Evolutionary conservation across 495 filamentous ascomycete genomes (phyloP), one percentile per base, ranked within the genome.

Genomic region (Hypoxylon cercidicola): DNA sequence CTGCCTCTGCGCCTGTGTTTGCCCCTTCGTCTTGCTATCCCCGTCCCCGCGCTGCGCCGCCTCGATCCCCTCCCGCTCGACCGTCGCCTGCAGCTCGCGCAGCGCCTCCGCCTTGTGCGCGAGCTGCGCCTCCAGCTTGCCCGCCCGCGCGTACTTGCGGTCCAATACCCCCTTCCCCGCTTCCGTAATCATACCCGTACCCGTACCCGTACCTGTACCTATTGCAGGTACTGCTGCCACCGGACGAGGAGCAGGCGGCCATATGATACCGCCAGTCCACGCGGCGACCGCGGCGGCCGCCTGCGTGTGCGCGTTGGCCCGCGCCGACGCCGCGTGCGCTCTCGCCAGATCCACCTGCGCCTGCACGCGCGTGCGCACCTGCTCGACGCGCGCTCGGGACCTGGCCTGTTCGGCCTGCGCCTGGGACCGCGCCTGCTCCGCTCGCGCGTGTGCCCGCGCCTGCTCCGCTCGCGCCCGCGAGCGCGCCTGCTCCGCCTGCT

Each of bases 141-240:
- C 69, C 0, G 72, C 75, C 7, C 35, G 63, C 15, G 56, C 52
- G 56, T 75, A 73, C 45, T 75, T 77, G 21, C n/a, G n/a, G n/a
- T n/a, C n/a, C n/a, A n/a, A n/a, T n/a, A n/a, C n/a, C n/a, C n/a
- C n/a, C n/a, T n/a, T n/a, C n/a, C n/a, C n/a, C n/a, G n/a, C n/a
- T n/a, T n/a, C n/a, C n/a, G n/a, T n/a, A n/a, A n/a, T n/a, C n/a
- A n/a, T n/a, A n/a, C n/a, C n/a, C n/a, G n/a, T n/a, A n/a, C n/a
- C n/a, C n/a, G n/a, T n/a, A n/a, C n/a, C n/a, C n/a, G n/a, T n/a
- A n/a, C n/a, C n/a, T n/a, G n/a, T n/a, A n/a, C n/a, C n/a, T n/a
- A n/a, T n/a, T n/a, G n/a, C n/a, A n/a, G n/a, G n/a, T n/a, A n/a
- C 12, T 41, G 52, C 1, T 30, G 40, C 51, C n/a, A n/a, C 21